phyloP scores from a whole-genome alignment of 2,329 filamentous ascomycete genomes.

The Lecanicillium sp. region DNA sequence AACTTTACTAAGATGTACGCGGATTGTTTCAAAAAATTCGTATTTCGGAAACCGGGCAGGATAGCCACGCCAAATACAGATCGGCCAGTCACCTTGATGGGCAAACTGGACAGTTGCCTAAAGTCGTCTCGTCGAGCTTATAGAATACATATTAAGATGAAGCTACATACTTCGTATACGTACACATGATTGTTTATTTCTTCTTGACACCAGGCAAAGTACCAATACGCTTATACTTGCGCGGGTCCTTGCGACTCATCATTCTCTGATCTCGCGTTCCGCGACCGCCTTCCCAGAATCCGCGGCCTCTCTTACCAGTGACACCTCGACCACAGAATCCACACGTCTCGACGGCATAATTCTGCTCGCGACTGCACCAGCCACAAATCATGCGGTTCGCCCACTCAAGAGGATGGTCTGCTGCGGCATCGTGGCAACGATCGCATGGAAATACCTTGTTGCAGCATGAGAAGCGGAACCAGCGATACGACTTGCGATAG shows the following conservation, averaged over 20 bases:
- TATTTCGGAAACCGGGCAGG: too few relatives aligned
- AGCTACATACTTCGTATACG: background rate
- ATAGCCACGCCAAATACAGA: too few relatives aligned
- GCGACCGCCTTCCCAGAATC: conserved; percentile 84
- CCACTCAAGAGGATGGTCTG: conserved; percentile 70
- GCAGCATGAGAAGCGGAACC: conserved; percentile 60
- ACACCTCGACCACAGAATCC: conserved; percentile 63
- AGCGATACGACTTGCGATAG: conserved; percentile 51
- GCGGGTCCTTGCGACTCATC: conserved; percentile 71
- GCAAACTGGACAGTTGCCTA: background rate
- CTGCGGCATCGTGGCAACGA: conserved; percentile 64
- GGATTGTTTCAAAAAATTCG: too few relatives aligned
- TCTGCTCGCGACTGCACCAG: conserved; percentile 72
- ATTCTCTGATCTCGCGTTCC: conserved; percentile 62
- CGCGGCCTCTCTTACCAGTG: conserved; percentile 54
- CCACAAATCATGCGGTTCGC: conserved; percentile 79
- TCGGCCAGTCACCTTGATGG: too few relatives aligned
- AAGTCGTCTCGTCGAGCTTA: background rate
- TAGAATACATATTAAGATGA: background rate
- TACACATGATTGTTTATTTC: conserved; percentile 1
- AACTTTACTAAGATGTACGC: too few relatives aligned
- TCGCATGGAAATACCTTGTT: conserved; percentile 52
- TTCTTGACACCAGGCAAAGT: conserved; percentile 23
- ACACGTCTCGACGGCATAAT: conserved; percentile 69
- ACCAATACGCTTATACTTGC: conserved; percentile 60